phyloP scores from a whole-genome alignment of 2,329 filamentous ascomycete species.

The Aureobasidium uvarum region DNA sequence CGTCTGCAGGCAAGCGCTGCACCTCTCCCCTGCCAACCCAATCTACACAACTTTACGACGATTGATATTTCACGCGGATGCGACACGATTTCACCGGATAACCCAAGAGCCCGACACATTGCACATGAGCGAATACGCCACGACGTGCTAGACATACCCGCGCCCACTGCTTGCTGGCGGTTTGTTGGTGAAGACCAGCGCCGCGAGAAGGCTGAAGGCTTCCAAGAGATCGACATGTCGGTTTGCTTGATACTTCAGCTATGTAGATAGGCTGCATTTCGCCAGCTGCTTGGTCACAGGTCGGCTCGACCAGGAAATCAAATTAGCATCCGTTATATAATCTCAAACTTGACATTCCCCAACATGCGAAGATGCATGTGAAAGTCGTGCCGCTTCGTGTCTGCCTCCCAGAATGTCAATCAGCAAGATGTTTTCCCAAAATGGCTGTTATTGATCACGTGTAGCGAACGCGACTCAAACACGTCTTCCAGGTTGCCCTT shows the following conservation, averaged over 20 bases:
- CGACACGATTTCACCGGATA: conserved; percentile 1
- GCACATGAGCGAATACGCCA: conserved; percentile 1
- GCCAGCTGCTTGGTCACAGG: not conserved
- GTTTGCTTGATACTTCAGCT: not conserved
- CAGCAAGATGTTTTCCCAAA: not conserved
- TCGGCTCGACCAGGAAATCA: not conserved
- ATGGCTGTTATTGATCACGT: conserved; percentile 9
- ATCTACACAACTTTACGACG: not conserved
- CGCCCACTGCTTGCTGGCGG: conserved; percentile 6
- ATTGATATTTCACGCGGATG: conserved; percentile 7
- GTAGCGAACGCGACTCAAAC: conserved; percentile 13
- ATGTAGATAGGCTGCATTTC: conserved; percentile 8
- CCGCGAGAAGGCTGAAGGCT: not conserved
- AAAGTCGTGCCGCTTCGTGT: not conserved
- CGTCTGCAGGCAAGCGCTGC: conserved; percentile 26
- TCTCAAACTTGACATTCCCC: not conserved
- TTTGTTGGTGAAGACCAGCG: not conserved
- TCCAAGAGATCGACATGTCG: not conserved
- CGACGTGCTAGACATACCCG: not conserved
- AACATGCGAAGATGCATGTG: conserved; percentile 9
- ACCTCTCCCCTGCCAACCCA: not conserved
- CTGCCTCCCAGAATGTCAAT: not conserved
- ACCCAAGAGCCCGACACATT: conserved; percentile 1
- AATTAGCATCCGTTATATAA: not conserved
- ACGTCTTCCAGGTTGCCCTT: conserved; percentile 6